Evolutionary conservation across 768 basidiomycete species (phyloP).

Genomic region (Leccinum uliginosum): DNA sequence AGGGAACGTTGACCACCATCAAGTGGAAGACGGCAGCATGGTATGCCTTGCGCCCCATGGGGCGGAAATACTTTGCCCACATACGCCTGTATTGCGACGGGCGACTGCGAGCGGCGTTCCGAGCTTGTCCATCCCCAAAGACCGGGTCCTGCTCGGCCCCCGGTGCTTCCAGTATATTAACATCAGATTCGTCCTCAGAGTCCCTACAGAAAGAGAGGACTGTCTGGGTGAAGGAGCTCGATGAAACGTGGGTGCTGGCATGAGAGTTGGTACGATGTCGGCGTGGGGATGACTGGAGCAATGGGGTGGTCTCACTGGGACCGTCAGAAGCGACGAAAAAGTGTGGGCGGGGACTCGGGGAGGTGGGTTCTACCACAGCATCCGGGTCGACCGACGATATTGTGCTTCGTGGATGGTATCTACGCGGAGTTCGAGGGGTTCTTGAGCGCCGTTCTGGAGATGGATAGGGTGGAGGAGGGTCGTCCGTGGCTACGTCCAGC

Average conservation of each 20-base stretch:
- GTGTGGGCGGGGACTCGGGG: constrained; percentile 19
- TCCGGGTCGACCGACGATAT: constrained; percentile 34
- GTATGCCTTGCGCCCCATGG: constrained; percentile 52
- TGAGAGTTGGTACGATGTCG: constrained; percentile 57
- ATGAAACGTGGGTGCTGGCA: constrained; percentile 46
- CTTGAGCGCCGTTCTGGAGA: constrained; percentile 41
- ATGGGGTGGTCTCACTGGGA: constrained; percentile 46
- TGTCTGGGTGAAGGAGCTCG: constrained; percentile 58
- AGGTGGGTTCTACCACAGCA: constrained; percentile 31
- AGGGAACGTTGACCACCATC: constrained; percentile 72
- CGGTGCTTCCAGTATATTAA: constrained; percentile 28
- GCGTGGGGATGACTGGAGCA: constrained; percentile 31
- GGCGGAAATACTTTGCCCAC: constrained; percentile 62
- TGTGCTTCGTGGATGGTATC: constrained; percentile 28
- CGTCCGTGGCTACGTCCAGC: constrained; percentile 24
- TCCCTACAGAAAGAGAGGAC: constrained; percentile 67
- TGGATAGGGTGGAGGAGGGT: constrained; percentile 75
- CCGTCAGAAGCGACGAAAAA: constrained; percentile 23
- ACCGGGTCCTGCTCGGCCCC: constrained; percentile 16
- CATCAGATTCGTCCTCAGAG: constrained; percentile 38
- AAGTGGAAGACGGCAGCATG: constrained; percentile 67
- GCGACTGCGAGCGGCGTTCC: background rate
- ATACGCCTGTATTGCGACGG: constrained; percentile 20
- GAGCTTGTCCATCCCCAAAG: constrained; percentile 1
- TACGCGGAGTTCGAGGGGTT: constrained; percentile 27